Evolutionary conservation across 768 basidiomycete genomes (phyloP).

Genomic region (Lactarius vividus): DNA sequence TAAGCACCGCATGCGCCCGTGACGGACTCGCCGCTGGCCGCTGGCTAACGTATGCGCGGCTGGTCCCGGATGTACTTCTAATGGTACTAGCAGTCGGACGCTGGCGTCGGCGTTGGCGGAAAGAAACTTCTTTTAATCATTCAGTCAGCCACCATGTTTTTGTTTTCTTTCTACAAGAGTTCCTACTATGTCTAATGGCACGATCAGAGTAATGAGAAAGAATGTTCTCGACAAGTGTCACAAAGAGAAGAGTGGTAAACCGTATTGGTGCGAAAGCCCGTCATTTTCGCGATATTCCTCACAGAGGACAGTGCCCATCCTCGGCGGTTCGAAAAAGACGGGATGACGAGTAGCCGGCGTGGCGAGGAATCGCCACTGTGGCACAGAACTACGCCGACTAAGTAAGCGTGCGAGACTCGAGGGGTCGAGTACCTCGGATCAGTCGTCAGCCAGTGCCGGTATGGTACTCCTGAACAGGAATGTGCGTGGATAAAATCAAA

Average conservation of each 20-base stretch:
- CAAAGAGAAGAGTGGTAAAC: neutral
- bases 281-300: neutral
- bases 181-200: neutral
- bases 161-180: neutral
- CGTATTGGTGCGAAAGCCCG: neutral
- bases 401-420: neutral
- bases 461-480: slow-evolving; percentile 15
- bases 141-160: neutral
- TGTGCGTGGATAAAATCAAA: slow-evolving; percentile 11
- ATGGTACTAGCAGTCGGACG: neutral
- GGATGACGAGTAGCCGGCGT: neutral
- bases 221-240: slow-evolving; percentile 9
- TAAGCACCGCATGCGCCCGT: slow-evolving; percentile 22
- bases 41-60: neutral
- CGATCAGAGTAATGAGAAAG: neutral
- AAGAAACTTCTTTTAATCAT: slow-evolving; percentile 5
- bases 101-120: neutral
- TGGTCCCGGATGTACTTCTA: neutral
- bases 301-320: neutral
- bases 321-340: neutral
- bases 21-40: slow-evolving; percentile 16
- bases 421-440: slow-evolving; percentile 16
- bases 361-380: neutral
- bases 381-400: neutral
- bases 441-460: slow-evolving; percentile 4